Evolutionary conservation across 2,329 filamentous ascomycete genomes (phyloP).

Genomic region (Fusarium siculi): DNA sequence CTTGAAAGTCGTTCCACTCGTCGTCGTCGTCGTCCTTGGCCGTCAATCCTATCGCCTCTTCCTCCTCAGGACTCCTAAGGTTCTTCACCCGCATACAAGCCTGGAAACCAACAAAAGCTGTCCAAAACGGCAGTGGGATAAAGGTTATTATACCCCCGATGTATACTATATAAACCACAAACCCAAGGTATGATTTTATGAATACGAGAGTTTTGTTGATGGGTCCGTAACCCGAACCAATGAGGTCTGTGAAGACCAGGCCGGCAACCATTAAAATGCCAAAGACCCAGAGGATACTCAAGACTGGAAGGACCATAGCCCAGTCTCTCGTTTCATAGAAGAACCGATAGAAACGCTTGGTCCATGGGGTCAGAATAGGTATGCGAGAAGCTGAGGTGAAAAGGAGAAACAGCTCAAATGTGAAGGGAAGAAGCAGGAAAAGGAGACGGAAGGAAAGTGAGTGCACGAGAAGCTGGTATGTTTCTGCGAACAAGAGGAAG

Average conservation of each 20-base stretch:
- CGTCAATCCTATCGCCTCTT: constrained; percentile 14
- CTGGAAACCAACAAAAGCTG: constrained; percentile 22
- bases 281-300: constrained; percentile 30
- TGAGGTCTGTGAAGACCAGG: constrained; percentile 10
- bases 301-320: constrained; percentile 27
- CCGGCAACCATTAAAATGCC: constrained; percentile 3
- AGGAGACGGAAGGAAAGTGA: background rate
- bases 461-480: background rate
- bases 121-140: constrained; percentile 24
- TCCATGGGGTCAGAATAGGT: background rate
- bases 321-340: constrained; percentile 34
- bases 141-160: background rate
- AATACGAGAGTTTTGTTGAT: constrained; percentile 1
- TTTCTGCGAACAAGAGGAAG: background rate
- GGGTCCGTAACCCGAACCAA: constrained; percentile 2
- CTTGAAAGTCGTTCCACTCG: constrained; percentile 21
- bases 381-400: constrained; percentile 36
- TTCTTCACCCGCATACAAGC: constrained; percentile 25
- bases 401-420: constrained; percentile 36
- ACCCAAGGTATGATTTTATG: background rate
- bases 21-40: constrained; percentile 6
- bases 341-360: constrained; percentile 10
- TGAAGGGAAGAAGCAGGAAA: constrained; percentile 11
- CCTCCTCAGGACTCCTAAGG: constrained; percentile 15
- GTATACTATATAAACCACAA: background rate